These are phyloP conservation scores for Lyophyllum atratum DNA, from an alignment of 768 basidiomycete genomes.

Conservation along the genomic window DNA sequence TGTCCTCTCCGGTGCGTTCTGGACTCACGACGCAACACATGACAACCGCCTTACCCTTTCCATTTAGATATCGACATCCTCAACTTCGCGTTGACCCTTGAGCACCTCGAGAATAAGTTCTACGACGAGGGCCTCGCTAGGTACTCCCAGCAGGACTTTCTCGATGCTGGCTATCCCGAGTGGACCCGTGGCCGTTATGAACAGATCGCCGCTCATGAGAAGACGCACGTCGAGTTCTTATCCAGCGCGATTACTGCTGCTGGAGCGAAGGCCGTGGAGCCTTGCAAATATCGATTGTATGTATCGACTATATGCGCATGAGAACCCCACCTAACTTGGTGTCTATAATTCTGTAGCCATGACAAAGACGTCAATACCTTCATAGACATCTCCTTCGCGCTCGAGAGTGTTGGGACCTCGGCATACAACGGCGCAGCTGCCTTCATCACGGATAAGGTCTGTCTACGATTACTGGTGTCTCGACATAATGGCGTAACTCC, in stretches of 20 bases:
- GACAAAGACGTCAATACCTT: slow-evolving; percentile 50
- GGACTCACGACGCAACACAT: neutral
- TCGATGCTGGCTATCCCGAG: slow-evolving; percentile 41
- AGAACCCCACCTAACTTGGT: neutral
- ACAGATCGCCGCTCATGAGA: slow-evolving; percentile 53
- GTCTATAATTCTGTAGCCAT: slow-evolving; percentile 29
- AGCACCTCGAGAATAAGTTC: slow-evolving; percentile 40
- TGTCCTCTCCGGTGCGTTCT: neutral
- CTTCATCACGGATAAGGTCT: slow-evolving; percentile 43
- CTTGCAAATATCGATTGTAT: slow-evolving; percentile 67
- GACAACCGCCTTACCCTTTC: neutral
- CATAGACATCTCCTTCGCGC: slow-evolving; percentile 45
- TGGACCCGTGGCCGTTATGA: slow-evolving; percentile 49
- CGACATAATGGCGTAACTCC: slow-evolving; percentile 1
- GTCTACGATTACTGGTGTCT: neutral
- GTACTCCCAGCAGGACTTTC: slow-evolving; percentile 43
- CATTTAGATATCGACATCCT: slow-evolving; percentile 2
- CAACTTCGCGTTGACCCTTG: slow-evolving; percentile 10
- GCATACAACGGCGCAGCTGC: slow-evolving; percentile 61
- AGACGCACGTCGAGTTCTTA: slow-evolving; percentile 52
- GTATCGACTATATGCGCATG: slow-evolving; percentile 17
- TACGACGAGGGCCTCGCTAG: slow-evolving; percentile 42
- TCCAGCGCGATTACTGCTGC: slow-evolving; percentile 44
- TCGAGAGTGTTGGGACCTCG: slow-evolving; percentile 59
- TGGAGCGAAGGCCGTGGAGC: slow-evolving; percentile 38